Percentiles rank a stretch among this genome's conserved stretches.
Evolutionary conservation across 305 asterid genomes (phyloP).

Genomic region (Stenogyne calaminthoides): DNA sequence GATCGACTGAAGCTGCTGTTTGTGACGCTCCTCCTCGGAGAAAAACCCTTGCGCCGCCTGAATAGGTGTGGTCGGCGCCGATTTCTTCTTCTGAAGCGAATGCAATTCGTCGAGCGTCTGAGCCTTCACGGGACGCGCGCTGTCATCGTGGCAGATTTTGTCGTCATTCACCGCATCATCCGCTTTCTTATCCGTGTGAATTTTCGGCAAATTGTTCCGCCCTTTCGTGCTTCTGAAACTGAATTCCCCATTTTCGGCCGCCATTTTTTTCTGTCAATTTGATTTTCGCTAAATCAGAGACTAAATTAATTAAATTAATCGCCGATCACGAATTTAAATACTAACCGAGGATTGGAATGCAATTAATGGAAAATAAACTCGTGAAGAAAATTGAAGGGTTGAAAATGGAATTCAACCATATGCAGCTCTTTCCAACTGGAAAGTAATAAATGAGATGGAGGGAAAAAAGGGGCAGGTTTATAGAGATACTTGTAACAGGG

Average conservation of each 20-base stretch:
- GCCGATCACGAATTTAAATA: not conserved
- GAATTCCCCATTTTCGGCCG: slow-evolving; percentile 54
- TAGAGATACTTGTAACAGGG: not conserved
- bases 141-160: slow-evolving; percentile 79
- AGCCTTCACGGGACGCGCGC: slow-evolving; percentile 73
- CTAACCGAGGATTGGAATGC: not conserved
- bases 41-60: slow-evolving; percentile 50
- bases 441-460: not conserved
- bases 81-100: slow-evolving; percentile 85
- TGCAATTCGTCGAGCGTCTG: slow-evolving; percentile 80
- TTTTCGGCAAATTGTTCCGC: slow-evolving; percentile 58
- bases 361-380: not conserved
- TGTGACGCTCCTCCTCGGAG: slow-evolving; percentile 66
- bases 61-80: slow-evolving; percentile 80
- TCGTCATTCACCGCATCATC: slow-evolving; percentile 30
- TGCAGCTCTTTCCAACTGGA: too few relatives aligned
- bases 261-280: slow-evolving; percentile 42
- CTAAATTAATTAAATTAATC: not conserved
- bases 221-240: slow-evolving; percentile 49
- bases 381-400: slow-evolving; percentile 2
- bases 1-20: slow-evolving; percentile 67
- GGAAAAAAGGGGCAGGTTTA: not conserved
- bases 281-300: not conserved
- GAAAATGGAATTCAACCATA: not conserved
- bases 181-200: slow-evolving; percentile 65